Percentiles rank a stretch among this genome's conserved stretches.
Evolutionary conservation across 805 yeast species (phyloP).

Genomic region (Barnettozyma vustinii): DNA sequence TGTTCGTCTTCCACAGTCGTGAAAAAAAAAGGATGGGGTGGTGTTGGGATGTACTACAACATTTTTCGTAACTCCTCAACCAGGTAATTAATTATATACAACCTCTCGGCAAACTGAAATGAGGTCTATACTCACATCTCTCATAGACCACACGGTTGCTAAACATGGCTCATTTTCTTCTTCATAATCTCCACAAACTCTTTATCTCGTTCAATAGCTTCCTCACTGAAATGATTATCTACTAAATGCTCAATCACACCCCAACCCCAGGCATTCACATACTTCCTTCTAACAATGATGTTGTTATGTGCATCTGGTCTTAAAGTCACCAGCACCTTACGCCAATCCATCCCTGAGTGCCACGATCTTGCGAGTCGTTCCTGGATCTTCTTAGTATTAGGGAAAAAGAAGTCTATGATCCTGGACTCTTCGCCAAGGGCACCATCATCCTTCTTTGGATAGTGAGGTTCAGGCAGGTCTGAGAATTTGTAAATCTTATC

Average conservation of each 20-base stretch:
- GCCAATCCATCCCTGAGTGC: conserved; percentile 82
- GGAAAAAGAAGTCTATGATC: background rate
- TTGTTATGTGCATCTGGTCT: conserved; percentile 95
- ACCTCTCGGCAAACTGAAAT: no score
- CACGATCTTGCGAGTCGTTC: conserved; percentile 86
- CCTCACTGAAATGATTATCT: conserved; percentile 37
- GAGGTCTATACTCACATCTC: no score
- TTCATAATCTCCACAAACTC: background rate
- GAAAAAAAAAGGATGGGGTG: background rate
- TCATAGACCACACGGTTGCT: no score
- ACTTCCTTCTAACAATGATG: conserved; percentile 80
- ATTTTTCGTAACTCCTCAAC: background rate
- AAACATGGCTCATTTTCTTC: background rate
- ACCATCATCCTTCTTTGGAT: conserved; percentile 19
- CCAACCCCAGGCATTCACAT: conserved; percentile 95
- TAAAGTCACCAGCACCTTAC: conserved; percentile 81
- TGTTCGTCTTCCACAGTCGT: background rate
- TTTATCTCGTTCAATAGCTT: conserved; percentile 5
- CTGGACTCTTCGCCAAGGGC: background rate
- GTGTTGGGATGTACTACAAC: background rate
- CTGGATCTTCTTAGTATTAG: conserved; percentile 24
- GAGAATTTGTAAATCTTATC: conserved; percentile 66
- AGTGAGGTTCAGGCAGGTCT: conserved; percentile 58
- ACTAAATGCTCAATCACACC: conserved; percentile 82
- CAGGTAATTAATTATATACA: no score